Evolutionary conservation across 2,329 filamentous ascomycete species (phyloP), one percentile per base, ranked within the genome.

Genomic region (Hypoxylon sp.): DNA sequence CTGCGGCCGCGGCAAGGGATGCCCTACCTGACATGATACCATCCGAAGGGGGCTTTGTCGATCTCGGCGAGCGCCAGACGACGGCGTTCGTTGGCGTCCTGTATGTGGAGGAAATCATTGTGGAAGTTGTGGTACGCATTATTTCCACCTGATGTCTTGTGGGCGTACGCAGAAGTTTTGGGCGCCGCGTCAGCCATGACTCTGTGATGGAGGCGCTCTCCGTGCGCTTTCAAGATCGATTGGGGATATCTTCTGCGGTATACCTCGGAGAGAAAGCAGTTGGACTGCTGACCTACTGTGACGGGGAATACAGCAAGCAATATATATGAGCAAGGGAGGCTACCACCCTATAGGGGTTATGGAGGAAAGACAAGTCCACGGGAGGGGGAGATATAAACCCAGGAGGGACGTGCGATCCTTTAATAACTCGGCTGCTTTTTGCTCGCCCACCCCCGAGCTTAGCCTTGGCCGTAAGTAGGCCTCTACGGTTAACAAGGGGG

Each of bases 61-160:
- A 94, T 88, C 75, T 93, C 88, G 31, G 89, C 89, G 48, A 95
- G 87, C 37, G 91, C 91, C 26, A 91, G 85, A 62, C 90, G 85
- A 65, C 91, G 83, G 53, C 90, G 87, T 80, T 94, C 90, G 65
- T 92, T 91, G 58, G 89, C 85, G 72, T 94, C 89, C 59, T 83
- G 78, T 66, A 88, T 69, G 67, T 84, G 81, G 27, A 77, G 58
- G 67, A 88, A 90, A 74, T 90, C 87, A 71, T 90, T 90, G 78
- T 92, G 83, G 75, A 88, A 92, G 78, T 91, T 91, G 78, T 88
- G 87, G 77, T 88, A 90, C 59, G 88, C 88, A 59, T 81, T 81
- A 69, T 90, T 90, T 66, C 88, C 87, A 58, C 88, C 88, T 0
- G 79, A 69, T 1, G 87, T 90, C 71, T 81, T 82, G 31, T 68